Percentiles rank a stretch among this genome's conserved stretches.
These are phyloP conservation scores for Cubamyces lactineus DNA, from an alignment of 768 basidiomycete genomes.

Conservation along the genomic window DNA sequence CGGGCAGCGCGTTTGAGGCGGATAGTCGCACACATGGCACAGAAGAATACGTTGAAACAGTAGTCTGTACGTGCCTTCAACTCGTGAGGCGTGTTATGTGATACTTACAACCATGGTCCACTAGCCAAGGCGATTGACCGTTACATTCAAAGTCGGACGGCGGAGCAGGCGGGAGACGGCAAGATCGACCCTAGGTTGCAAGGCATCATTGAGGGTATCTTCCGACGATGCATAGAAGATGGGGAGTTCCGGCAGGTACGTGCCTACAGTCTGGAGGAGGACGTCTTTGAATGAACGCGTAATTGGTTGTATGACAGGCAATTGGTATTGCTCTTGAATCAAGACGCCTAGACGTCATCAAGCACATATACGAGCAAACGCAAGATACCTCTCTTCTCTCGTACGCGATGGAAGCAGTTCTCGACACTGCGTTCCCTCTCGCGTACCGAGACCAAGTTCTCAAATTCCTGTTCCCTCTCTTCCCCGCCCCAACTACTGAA, in stretches of 20 bases:
- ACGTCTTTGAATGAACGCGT: neutral
- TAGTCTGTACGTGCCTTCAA: slow-evolving; percentile 72
- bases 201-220: slow-evolving; percentile 87
- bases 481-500: slow-evolving; percentile 73
- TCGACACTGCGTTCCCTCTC: slow-evolving; percentile 88
- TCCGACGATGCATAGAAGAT: slow-evolving; percentile 81
- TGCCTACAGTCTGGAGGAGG: neutral
- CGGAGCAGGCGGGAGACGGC: slow-evolving; percentile 54
- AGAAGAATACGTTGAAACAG: slow-evolving; percentile 92
- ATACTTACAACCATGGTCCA: neutral
- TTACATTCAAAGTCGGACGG: slow-evolving; percentile 73
- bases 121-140: slow-evolving; percentile 95
- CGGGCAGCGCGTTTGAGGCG: slow-evolving; percentile 82
- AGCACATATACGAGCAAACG: slow-evolving; percentile 71
- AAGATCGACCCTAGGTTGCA: slow-evolving; percentile 82
- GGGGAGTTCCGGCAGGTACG: slow-evolving; percentile 89
- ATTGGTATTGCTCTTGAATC: slow-evolving; percentile 96
- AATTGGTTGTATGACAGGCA: slow-evolving; percentile 54
- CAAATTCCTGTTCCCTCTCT: slow-evolving; percentile 80
- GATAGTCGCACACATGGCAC: slow-evolving; percentile 65
- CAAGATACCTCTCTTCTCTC: slow-evolving; percentile 79
- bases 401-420: slow-evolving; percentile 91
- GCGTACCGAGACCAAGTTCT: slow-evolving; percentile 83
- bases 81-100: neutral
- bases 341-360: slow-evolving; percentile 83